Base-by-base conservation (phyloP, 192 early-diverging fungal species). In the Kappamyces sp. region DNA sequence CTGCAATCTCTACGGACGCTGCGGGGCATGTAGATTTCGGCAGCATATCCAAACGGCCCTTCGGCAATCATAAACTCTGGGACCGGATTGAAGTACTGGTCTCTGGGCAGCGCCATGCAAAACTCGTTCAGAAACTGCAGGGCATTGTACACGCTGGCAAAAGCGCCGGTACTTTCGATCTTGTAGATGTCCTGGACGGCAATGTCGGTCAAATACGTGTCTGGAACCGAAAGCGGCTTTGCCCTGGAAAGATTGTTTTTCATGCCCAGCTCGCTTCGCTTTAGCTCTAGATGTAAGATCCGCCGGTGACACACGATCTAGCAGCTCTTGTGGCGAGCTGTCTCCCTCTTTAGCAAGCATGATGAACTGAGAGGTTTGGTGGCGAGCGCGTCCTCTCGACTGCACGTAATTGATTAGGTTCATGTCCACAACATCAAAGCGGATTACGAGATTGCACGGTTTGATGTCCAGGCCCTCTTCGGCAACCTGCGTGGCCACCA, bases 381-480 rank as follows among this genome's bases (percentile, higher is more conserved):
- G 80, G 6, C 90, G 79, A 2, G 91, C 92, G 10, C 93, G 77
- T 9, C 91, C 92, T 34, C 90, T 83, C n/a, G 90, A 91, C 66
- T 94, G 93, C 31, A 64, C 67, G 51, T 49, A 62, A 40, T 64
- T 63, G 12, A 80, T 62, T 33, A 67, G 40, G 43, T 69, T 64
- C 63, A 69, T 62, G 3, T 77, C 64, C 52, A 46, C 78, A 65
- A 68, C 60, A 39, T 65, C 58, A 44, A 66, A 88, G 69, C 89
- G 77, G 23, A 94, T 78, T 6, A 94, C 90, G 44, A 91, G 51
- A 47, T 91, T 95, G 69, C 92, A 97, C 0, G 87, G 84, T 64
- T 90, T 88, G 47, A 97, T 90, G 66, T 97, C 94, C 1, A 97
- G 71, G 15, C 94, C 94, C 67, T 97, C 94, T 64, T 95, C 94